Evolutionary conservation across 140 eudicot genomes (phyloP), one percentile per base, ranked within the genome.

Genomic region (Anethum foeniculum): DNA sequence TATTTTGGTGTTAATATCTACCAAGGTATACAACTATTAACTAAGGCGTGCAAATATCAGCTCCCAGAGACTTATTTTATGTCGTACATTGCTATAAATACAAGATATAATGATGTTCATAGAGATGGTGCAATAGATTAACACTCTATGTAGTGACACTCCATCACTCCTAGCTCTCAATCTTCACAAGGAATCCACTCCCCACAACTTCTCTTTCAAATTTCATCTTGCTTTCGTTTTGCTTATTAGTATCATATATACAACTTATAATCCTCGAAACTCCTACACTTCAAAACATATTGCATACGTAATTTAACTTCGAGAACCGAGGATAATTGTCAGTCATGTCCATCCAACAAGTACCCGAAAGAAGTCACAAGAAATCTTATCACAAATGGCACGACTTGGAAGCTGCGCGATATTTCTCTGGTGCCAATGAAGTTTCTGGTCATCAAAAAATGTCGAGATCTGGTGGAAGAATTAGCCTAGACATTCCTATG

Each of bases 341-440:
- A 30, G 64, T 80, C 85, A 92, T 92, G 97, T 90, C 96, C 67
- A 44, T 58, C 48, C 72, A 60, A 51, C 75, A 28, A 44, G 78
- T 25, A n/a, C 78, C 51, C 87, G 87, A 78, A 87, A 88, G 73
- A 82, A 90, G 67, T 92, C 93, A 11, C 88, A 84, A 27, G 97
- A 95, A 82, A 92, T 95, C 81, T 14, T 82, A 76, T 77, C 90
- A 86, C 48, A 67, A 71, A 39, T 88, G 89, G 80, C 93, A 88
- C 68, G 99, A 92, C 36, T 95, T 95, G 79, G 97, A 95, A 83
- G 97, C 99, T 1, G 88, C 96, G 15, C 85, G 88, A 47, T 95
- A 95, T 73, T 92, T 90, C 86, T 84, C 97, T 2, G 86, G 81
- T 38, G 85, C 80, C 79, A 75, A 51, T 54, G 91, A 89, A 83